Base-by-base conservation (phyloP, 208 protist species). In the Vickermania spadyakhi region DNA sequence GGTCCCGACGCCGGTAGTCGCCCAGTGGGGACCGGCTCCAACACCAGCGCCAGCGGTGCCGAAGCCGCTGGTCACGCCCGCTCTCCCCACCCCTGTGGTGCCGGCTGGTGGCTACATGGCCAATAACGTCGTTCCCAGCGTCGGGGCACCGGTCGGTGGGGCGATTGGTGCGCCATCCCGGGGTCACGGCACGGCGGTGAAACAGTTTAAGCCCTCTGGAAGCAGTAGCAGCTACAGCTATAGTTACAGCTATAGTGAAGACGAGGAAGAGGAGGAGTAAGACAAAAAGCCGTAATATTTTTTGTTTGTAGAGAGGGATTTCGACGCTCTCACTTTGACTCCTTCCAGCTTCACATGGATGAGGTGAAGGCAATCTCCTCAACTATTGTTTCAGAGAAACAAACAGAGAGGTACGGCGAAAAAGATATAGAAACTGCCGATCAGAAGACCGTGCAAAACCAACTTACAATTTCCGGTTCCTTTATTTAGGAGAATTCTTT, bases 201-300 rank as follows among this genome's bases (percentile, higher is more conserved):
- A 28, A 28, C 23, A 31, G 29, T 68, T 68, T 25, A 28, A 21
- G 22, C 26, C 23, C 2, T 31, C 55, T 30, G 70, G 60, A 57
- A 75, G 70, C 60, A 64, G 52, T 28, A 68, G 59, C 29, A 73
- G 69, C 31, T 62, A 18, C 36, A 45, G 36, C 57, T 26, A 29
- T 36, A 62, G 22, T 36, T 21, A 45, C 30, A 51, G 22, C 29
- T 51, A 29, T 62, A 62, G 21, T 36, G 28, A 23, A 28, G 28
- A 23, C 22, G 26, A 62, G n/a, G 23, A 53, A 4, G 45, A 62
- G 18, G 45, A 62, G 18, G 45, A 62, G 22, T 52, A 62, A 28
- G 45, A 51, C 28, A 62, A 62, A 23, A 25, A 62, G 42, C 4
- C 31, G n/a, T 49, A 30, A 31, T 26, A 58, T n/a, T n/a, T n/a